Evolutionary conservation across 1,139 yeast genomes (phyloP).

Genomic region (Pichia sp.): DNA sequence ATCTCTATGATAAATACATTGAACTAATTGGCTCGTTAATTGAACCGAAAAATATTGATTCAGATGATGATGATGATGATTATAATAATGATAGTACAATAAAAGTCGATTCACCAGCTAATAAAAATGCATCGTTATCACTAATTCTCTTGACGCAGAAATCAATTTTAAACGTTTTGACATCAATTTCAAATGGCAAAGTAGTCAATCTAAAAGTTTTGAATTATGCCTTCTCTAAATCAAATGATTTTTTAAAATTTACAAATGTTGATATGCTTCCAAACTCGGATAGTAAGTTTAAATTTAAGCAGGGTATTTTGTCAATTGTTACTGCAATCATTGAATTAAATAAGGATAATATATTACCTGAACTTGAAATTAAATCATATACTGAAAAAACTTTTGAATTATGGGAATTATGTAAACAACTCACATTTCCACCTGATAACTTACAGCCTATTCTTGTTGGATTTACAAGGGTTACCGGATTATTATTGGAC

Average conservation of each 20-base stretch:
- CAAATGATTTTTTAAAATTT: neutral
- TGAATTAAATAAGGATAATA: slow-evolving; percentile 1
- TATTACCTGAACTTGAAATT: neutral
- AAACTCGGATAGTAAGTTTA: slow-evolving; percentile 12
- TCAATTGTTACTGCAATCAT: slow-evolving; percentile 2
- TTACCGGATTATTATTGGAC: slow-evolving; percentile 14
- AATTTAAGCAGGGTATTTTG: slow-evolving; percentile 10
- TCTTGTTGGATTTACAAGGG: slow-evolving; percentile 39
- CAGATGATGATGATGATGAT: slow-evolving; percentile 30
- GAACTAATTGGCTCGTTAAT: slow-evolving; percentile 34
- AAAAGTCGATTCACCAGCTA: neutral
- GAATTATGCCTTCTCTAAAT: slow-evolving; percentile 4
- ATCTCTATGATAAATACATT: slow-evolving; percentile 35
- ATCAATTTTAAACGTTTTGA: slow-evolving; percentile 3
- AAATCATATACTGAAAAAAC: neutral
- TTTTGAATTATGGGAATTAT: slow-evolving; percentile 6
- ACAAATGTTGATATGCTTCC: slow-evolving; percentile 10
- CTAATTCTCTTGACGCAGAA: neutral
- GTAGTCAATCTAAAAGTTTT: slow-evolving; percentile 2
- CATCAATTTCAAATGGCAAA: slow-evolving; percentile 8
- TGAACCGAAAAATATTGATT: slow-evolving; percentile 11
- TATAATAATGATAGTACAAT: neutral
- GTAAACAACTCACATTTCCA: slow-evolving; percentile 18
- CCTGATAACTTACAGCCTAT: slow-evolving; percentile 56
- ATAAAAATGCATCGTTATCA: neutral